phyloP scores from a whole-genome alignment of 805 yeast genomes.

The Brettanomyces anomalus region DNA sequence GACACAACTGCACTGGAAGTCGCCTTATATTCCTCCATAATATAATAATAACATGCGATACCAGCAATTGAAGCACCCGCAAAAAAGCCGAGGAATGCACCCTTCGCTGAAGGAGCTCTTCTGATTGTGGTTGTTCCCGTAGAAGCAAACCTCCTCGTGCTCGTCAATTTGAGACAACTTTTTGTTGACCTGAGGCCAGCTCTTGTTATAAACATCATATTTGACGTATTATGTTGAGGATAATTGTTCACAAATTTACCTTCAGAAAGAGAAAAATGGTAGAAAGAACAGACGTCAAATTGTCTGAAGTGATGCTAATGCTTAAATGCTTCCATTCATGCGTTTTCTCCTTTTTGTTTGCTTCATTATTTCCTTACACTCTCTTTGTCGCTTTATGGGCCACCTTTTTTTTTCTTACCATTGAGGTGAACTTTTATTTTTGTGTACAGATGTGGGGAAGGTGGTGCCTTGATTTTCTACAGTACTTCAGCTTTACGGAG shows the following conservation, averaged over 20 bases:
- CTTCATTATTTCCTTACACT: too few species aligned
- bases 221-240: background rate
- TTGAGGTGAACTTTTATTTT: too few species aligned
- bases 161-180: background rate
- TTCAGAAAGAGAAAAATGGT: background rate
- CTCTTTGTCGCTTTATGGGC: too few species aligned
- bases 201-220: background rate
- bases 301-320: too few species aligned
- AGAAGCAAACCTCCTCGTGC: background rate
- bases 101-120: constrained; percentile 19
- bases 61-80: constrained; percentile 72
- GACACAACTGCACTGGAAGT: constrained; percentile 66
- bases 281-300: background rate
- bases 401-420: too few species aligned
- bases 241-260: too few species aligned
- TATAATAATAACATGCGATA: constrained; percentile 65
- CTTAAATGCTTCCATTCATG: too few species aligned
- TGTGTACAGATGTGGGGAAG: too few species aligned
- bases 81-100: constrained; percentile 64
- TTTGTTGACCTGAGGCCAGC: background rate
- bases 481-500: too few species aligned
- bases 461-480: too few species aligned
- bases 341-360: too few species aligned
- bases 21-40: constrained; percentile 67
- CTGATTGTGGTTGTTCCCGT: background rate